A percentile compares a stretch with the other conserved stretches of the same genome.
These are phyloP conservation scores for Venturia nashicola DNA, from an alignment of 2,329 filamentous ascomycete genomes.

Conservation along the genomic window DNA sequence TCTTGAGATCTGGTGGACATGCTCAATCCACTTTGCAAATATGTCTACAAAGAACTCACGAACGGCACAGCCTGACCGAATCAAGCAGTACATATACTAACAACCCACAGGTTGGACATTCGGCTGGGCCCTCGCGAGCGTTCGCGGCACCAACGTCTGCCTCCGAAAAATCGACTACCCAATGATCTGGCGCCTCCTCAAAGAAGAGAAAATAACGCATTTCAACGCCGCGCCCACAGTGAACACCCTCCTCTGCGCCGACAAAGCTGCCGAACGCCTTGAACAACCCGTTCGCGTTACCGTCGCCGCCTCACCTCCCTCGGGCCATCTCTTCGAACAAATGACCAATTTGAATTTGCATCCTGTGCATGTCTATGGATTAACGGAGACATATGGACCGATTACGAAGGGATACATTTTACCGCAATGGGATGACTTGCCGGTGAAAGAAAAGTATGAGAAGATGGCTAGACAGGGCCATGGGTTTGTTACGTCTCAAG, in stretches of 20 bases:
- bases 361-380: constrained; percentile 87
- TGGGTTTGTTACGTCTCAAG: constrained; percentile 69
- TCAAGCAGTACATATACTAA: neutral
- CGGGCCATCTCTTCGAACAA: constrained; percentile 79
- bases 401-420: constrained; percentile 89
- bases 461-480: constrained; percentile 92
- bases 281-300: constrained; percentile 68
- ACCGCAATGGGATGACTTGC: constrained; percentile 68
- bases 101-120: constrained; percentile 55
- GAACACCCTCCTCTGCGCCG: constrained; percentile 80
- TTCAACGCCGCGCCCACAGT: constrained; percentile 95
- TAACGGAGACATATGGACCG: constrained; percentile 83
- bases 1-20: neutral
- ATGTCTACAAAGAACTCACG: too few species aligned
- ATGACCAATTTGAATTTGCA: constrained; percentile 81
- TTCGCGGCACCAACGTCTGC: constrained; percentile 89
- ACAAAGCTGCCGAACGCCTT: constrained; percentile 60
- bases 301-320: constrained; percentile 84
- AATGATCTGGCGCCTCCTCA: constrained; percentile 79
- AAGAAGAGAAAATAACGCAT: constrained; percentile 78
- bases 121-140: constrained; percentile 85
- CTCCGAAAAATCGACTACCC: constrained; percentile 91
- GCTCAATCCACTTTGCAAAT: too few species aligned
- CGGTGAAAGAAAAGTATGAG: constrained; percentile 64
- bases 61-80: too few species aligned